These are phyloP conservation scores for Candida suzukii DNA, from an alignment of 805 yeast genomes.

Conservation along the genomic window DNA sequence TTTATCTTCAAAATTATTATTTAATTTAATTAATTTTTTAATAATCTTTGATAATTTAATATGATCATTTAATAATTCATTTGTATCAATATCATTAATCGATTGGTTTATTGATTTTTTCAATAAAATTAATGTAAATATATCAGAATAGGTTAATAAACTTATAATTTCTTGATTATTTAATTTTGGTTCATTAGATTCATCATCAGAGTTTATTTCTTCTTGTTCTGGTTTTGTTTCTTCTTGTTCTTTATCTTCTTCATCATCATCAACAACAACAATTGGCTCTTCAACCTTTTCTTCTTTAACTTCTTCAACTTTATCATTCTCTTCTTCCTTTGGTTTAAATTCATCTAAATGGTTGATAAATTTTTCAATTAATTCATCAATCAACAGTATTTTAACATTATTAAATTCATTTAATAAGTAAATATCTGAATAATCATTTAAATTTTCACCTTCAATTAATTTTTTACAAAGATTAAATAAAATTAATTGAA, in stretches of 20 bases:
- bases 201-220: neutral
- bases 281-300: neutral
- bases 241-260: neutral
- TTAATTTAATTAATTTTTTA: conserved; percentile 1
- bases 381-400: conserved; percentile 6
- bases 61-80: neutral
- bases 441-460: conserved; percentile 9
- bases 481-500: conserved; percentile 13
- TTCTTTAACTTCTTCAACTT: neutral
- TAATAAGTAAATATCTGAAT: conserved; percentile 20
- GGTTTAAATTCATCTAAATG: neutral
- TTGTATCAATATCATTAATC: neutral
- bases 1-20: neutral
- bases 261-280: neutral
- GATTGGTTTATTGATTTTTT: neutral
- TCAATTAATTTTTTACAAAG: conserved; percentile 9
- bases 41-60: conserved; percentile 2
- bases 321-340: neutral
- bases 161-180: neutral
- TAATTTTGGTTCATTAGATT: neutral
- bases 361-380: conserved; percentile 3
- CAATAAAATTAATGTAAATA: conserved; percentile 4
- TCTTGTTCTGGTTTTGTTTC: neutral
- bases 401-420: conserved; percentile 11
- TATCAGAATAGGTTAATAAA: conserved; percentile 9